Conservation (phyloP, 352 stramenopile genomes). For the Phytophthora multivora region DNA sequence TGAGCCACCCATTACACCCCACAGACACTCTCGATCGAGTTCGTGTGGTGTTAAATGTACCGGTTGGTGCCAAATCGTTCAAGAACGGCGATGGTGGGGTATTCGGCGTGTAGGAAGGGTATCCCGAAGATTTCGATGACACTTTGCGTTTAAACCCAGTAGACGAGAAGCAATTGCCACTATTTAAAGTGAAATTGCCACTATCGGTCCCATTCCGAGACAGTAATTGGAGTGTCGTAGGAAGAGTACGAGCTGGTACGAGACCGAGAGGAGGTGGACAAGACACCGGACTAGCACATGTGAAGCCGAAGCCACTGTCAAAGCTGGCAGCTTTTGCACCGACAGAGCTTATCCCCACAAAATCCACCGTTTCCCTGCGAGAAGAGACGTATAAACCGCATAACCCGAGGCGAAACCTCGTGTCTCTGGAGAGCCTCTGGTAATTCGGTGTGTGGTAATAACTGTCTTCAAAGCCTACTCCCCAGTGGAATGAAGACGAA, state of each 20-base stretch:
- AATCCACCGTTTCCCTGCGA: constrained; percentile 5
- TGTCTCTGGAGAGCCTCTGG: constrained; percentile 15
- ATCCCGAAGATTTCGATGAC: constrained; percentile 14
- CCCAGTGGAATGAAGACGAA: constrained; percentile 22
- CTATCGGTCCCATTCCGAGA: constrained; percentile 10
- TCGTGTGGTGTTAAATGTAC: constrained; percentile 19
- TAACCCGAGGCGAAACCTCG: constrained; percentile 19
- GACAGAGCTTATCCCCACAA: constrained; percentile 12
- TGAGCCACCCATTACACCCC: constrained; percentile 38
- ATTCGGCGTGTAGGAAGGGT: constrained; percentile 19
- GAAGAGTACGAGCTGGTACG: constrained; percentile 3
- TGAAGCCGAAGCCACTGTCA: constrained; percentile 24
- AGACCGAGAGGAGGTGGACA: constrained; percentile 27
- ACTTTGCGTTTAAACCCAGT: constrained; percentile 26
- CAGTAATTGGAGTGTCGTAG: constrained; percentile 22
- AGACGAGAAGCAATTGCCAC: constrained; percentile 13
- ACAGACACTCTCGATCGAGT: constrained; percentile 36
- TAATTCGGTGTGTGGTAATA: constrained; percentile 6
- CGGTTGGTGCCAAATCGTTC: constrained; percentile 17
- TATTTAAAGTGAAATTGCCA: constrained; percentile 7
- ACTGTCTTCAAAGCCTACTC: constrained; percentile 31
- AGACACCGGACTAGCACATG: constrained; percentile 16
- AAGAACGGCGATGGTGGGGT: constrained; percentile 20
- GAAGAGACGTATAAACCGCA: constrained; percentile 21
- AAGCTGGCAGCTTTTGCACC: constrained; percentile 9